These are phyloP conservation scores for Mycena sp. DNA, from an alignment of 1,284 basidiomycete genomes.

Conservation along the genomic window DNA sequence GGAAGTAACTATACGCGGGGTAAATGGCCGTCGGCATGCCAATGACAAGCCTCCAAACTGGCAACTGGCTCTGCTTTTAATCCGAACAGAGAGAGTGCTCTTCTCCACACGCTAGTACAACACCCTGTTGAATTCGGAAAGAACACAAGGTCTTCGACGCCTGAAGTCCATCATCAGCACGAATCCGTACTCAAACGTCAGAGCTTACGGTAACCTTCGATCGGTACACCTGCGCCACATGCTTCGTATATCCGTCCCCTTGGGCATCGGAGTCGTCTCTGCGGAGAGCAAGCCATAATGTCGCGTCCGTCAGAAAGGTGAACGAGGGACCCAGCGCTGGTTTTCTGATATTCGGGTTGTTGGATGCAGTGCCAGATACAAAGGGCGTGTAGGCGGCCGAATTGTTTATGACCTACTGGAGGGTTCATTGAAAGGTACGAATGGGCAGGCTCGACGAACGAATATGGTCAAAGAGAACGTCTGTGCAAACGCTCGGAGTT, in stretches of 20 bases:
- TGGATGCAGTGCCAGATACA: constrained; percentile 30
- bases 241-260: constrained; percentile 29
- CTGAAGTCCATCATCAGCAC: constrained; percentile 38
- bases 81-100: no score
- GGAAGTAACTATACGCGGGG: no score
- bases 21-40: no score
- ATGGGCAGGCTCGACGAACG: constrained; percentile 47
- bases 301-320: constrained; percentile 74
- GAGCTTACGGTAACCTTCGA: constrained; percentile 57
- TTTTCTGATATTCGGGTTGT: constrained; percentile 54
- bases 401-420: constrained; percentile 55
- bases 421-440: background rate
- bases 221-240: constrained; percentile 51
- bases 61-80: no score
- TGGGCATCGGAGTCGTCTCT: constrained; percentile 11
- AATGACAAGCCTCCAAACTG: no score
- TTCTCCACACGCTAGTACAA: no score
- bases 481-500: constrained; percentile 63
- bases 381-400: constrained; percentile 40
- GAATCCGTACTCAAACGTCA: constrained; percentile 4
- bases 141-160: constrained; percentile 47
- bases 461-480: constrained; percentile 56
- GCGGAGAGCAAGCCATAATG: constrained; percentile 63
- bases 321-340: constrained; percentile 81
- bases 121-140: constrained; percentile 41